Evolutionary conservation across 345 rosid genomes (phyloP), one percentile per base, ranked within the genome.

Genomic region (Barbarea vulgaris): DNA sequence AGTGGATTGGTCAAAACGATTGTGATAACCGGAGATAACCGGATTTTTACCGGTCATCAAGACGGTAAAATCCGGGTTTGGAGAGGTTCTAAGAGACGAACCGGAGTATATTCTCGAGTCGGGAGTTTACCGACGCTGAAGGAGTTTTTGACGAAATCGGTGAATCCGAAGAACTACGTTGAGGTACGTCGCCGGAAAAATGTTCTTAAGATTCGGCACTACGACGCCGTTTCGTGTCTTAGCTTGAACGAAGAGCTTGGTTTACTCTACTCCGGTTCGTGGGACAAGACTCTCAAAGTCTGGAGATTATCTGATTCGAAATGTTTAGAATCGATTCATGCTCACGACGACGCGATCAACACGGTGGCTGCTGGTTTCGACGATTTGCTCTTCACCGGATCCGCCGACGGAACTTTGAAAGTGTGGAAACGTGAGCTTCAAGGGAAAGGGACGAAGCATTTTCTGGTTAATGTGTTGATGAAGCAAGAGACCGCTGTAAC

Each of bases 401-500:
- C 93, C 4, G 93, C 93, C 3, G 93, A 88, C 47, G 93, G 93
- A 63, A 82, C 87, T 1, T 85, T 88, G 18, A 88, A 88, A 74
- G 85, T 77, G 31, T 88, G 93, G 93, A 82, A 83, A 78, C 76
- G 90, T 28, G 87, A 85, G 70, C 76, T 67, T n/a, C 87, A 77
- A 9, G 90, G 90, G 8, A 85, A 79, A 81, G 75, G 93, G 11
- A 74, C 82, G 21, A 69, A 63, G 54, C 99, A 95, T 83, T 76
- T 82, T 62, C 41, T 85, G 69, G 87, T 84, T 1, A 89, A 84
- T 77, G 75, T 84, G 60, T 76, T 95, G 83, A 42, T 88, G 73
- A 79, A 82, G 47, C 92, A 87, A 48, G 97, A 90, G 36, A 81
- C 75, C 69, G 97, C 99, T 3, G 89, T 92, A 10, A 95, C 96